A percentile compares a stretch with the other conserved stretches of the same genome.
These are phyloP conservation scores for Pyrenochaeta sp. DNA, from an alignment of 2,329 filamentous ascomycete species.

Conservation along the genomic window DNA sequence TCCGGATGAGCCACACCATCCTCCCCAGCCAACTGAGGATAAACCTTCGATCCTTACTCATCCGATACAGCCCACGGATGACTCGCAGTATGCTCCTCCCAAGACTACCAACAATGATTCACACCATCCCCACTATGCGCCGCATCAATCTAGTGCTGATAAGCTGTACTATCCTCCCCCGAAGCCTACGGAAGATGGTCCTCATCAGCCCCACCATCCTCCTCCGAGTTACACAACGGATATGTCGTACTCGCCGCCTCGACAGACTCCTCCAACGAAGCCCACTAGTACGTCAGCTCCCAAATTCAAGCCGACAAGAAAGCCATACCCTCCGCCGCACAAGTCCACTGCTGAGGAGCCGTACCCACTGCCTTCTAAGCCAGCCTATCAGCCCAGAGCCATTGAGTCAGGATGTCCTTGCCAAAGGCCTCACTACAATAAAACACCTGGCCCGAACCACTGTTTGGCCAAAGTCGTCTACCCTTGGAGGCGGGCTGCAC, in stretches of 20 bases:
- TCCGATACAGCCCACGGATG: not conserved
- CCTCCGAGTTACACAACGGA: slow-evolving; percentile 1
- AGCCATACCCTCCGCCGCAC: not conserved
- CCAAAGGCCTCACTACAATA: not conserved
- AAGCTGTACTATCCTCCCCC: not conserved
- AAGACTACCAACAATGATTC: not conserved
- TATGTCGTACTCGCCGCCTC: not conserved
- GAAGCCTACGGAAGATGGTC: not conserved
- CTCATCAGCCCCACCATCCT: slow-evolving; percentile 1
- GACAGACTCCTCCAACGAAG: not conserved
- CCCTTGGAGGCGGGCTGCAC: slow-evolving; percentile 1
- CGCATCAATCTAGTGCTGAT: not conserved
- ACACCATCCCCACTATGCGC: not conserved
- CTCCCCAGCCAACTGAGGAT: not conserved
- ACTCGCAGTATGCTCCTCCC: not conserved
- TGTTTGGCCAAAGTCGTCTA: slow-evolving; percentile 16
- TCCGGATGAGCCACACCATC: not conserved
- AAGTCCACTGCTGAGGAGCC: not conserved
- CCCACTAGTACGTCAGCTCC: not conserved
- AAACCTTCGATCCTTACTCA: too few relatives aligned
- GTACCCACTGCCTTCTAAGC: not conserved
- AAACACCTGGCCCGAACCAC: not conserved
- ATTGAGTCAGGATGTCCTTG: not conserved
- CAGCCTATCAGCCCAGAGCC: not conserved
- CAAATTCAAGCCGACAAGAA: too few relatives aligned